Percentiles rank a stretch among this genome's conserved stretches.
Conservation (phyloP, 2,329 filamentous ascomycete genomes). For the Talaromyces sp. region DNA sequence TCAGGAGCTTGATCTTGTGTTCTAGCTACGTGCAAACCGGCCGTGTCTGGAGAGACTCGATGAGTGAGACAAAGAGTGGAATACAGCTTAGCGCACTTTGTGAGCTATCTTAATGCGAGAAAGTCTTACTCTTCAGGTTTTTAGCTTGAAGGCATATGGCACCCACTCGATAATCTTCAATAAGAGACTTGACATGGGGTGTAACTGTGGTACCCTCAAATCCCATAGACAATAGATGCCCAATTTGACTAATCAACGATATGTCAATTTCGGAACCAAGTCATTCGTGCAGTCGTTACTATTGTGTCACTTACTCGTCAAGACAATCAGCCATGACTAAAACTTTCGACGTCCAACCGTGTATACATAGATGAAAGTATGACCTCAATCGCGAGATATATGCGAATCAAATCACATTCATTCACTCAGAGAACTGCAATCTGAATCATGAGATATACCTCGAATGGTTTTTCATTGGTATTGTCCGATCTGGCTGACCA, state of each 20-base stretch:
- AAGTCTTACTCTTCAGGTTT: conserved; percentile 11
- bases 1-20: background rate
- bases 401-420: background rate
- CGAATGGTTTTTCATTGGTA: background rate
- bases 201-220: conserved; percentile 18
- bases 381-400: background rate
- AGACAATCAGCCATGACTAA: background rate
- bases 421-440: background rate
- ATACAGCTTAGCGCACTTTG: background rate
- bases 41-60: background rate
- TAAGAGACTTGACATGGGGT: conserved; percentile 16
- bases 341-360: background rate
- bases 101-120: background rate
- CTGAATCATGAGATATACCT: background rate
- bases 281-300: background rate
- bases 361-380: background rate
- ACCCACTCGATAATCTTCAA: conserved; percentile 14
- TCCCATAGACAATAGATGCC: conserved; percentile 15
- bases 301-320: conserved; percentile 2
- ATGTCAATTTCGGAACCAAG: background rate
- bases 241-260: conserved; percentile 11
- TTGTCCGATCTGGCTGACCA: background rate
- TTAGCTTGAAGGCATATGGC: conserved; percentile 15
- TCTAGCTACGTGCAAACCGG: background rate
- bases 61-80: background rate